A percentile compares a stretch with the other conserved stretches of the same genome.
Conservation (phyloP, 176 grass and related monocot genomes). For the Eleusine coracana region DNA sequence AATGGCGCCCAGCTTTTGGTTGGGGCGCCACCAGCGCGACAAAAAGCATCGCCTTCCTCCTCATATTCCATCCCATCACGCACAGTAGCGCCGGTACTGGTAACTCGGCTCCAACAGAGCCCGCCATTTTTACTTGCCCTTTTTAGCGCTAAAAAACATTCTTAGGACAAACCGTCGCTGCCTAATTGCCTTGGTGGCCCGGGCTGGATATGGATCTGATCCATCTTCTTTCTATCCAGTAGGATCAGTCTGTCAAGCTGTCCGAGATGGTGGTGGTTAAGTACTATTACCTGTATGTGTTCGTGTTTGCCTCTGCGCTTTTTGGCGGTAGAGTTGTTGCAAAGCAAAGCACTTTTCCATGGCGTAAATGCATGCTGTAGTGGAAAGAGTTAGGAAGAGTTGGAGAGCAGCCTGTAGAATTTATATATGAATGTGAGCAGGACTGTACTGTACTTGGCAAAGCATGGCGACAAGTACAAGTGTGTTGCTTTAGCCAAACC, state of each 20-base stretch:
- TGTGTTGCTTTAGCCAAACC: background rate
- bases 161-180: conserved; percentile 24
- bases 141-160: conserved; percentile 14
- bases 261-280: background rate
- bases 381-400: conserved; percentile 32
- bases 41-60: conserved; percentile 39
- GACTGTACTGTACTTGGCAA: background rate
- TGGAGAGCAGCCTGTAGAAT: background rate
- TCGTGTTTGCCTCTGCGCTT: background rate
- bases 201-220: conserved; percentile 4
- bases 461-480: background rate
- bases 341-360: conserved; percentile 25
- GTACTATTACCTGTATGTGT: no score
- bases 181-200: conserved; percentile 42
- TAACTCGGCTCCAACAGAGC: background rate
- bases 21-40: conserved; percentile 40
- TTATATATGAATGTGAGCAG: background rate
- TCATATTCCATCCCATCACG: conserved; percentile 49
- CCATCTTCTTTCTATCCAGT: background rate
- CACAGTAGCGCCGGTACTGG: conserved; percentile 30
- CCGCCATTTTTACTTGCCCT: conserved; percentile 23
- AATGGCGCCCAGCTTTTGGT: conserved; percentile 55
- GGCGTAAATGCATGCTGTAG: background rate
- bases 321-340: conserved; percentile 23
- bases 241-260: conserved; percentile 3